Evolutionary conservation across 768 basidiomycete species (phyloP), one percentile per base, ranked within the genome.

Genomic region (Saitozyma podzolica): DNA sequence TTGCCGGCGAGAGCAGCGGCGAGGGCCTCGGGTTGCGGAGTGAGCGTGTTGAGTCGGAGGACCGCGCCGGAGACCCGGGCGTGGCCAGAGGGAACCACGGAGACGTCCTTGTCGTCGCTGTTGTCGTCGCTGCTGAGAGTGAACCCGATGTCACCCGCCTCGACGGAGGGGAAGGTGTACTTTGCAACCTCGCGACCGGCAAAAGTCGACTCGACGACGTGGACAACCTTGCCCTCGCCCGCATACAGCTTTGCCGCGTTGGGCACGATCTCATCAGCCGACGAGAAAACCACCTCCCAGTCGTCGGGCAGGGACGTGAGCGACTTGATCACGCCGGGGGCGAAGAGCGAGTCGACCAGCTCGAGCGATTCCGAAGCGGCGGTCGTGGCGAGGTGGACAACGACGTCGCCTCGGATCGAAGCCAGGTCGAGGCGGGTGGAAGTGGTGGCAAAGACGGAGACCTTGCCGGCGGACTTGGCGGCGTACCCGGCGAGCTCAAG

Each of bases 141-240:
- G 65, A 69, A 62, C 20, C 53, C 65, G 37, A 82, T 17, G 88
- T 78, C 16, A 84, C 2, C 87, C 0, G 76, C 63, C 6, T 79
- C 66, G 14, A 83, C 69, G 2, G 83, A 58, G 9, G 83, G 82
- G 37, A 79, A 69, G 43, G 86, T 79, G 41, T 82, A 72, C 58
- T 87, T 84, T 2, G 89, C 86, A 41, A 85, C 81, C 80, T 98
- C 92, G 29, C 95, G 87, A 41, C 87, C 83, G 40, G 87, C 83
- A 64, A 86, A 86, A 73, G 90, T 84, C 69, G 95, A 90, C 79
- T 98, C 93, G 74, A 98, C 93, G 48, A 97, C 81, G 78, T 97
- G 92, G 59, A 93, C 84, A 60, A 90, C 87, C 49, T 62, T 58
- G 19, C 63, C 70, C 40, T 66, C 54, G 54, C 89, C 79, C 62